Evolutionary conservation across 768 basidiomycete species (phyloP).

Genomic region (Tremella yokohamensis): DNA sequence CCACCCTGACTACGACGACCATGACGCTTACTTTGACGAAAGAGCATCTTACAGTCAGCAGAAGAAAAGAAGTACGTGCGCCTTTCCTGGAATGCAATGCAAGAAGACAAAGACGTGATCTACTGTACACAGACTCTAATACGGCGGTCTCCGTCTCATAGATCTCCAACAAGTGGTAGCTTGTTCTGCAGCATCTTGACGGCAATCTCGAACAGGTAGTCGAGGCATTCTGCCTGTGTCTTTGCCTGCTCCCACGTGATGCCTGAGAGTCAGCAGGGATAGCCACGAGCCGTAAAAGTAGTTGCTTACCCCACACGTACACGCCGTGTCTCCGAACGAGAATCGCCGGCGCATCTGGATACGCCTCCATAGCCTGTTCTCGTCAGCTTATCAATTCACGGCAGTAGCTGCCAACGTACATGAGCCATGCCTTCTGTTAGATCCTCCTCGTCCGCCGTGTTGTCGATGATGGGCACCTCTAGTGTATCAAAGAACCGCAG

Average conservation of each 20-base stretch:
- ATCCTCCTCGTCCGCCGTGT: conserved; percentile 86
- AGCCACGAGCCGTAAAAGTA: not conserved
- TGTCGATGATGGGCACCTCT: conserved; percentile 81
- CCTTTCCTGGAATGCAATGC: too few relatives aligned
- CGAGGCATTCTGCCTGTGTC: conserved; percentile 84
- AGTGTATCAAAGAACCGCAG: conserved; percentile 81
- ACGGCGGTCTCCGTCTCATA: too few relatives aligned
- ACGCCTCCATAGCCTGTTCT: conserved; percentile 64
- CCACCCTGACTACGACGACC: too few relatives aligned
- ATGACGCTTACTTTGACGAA: too few relatives aligned
- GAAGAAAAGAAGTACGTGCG: too few relatives aligned
- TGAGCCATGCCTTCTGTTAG: conserved; percentile 81
- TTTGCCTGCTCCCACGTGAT: conserved; percentile 82
- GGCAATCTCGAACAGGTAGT: conserved; percentile 79
- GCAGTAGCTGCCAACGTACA: conserved; percentile 31
- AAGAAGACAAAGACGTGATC: too few relatives aligned
- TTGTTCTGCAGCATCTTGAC: conserved; percentile 41
- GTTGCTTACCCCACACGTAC: conserved; percentile 72
- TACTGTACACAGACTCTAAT: too few relatives aligned
- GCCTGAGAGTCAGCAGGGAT: conserved; percentile 52
- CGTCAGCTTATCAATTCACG: not conserved
- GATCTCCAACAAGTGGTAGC: conserved; percentile 34
- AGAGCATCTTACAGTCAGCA: too few relatives aligned
- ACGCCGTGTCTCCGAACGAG: conserved; percentile 76
- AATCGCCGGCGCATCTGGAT: conserved; percentile 72